These are phyloP conservation scores for Clavariopsis aquatica DNA, from an alignment of 495 filamentous ascomycete genomes.

Conservation along the genomic window DNA sequence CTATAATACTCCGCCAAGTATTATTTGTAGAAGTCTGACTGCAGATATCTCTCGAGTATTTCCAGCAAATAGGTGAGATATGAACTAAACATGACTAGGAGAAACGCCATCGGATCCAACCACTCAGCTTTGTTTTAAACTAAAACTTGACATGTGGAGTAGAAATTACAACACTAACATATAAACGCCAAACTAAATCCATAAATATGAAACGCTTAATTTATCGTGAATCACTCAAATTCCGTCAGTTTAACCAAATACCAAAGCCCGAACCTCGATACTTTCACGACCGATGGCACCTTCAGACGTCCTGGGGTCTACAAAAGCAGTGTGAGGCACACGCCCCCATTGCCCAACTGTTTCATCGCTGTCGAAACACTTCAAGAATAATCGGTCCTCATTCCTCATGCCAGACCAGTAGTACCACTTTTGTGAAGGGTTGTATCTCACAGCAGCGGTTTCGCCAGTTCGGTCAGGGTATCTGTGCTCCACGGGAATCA, in stretches of 20 bases:
- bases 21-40: too few species aligned
- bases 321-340: conserved; percentile 81
- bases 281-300: conserved; percentile 63
- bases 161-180: too few species aligned
- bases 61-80: too few species aligned
- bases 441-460: conserved; percentile 70
- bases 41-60: too few species aligned
- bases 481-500: conserved; percentile 72
- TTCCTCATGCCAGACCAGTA: conserved; percentile 78
- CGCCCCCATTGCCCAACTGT: conserved; percentile 57
- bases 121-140: too few species aligned
- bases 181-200: too few species aligned
- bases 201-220: not conserved
- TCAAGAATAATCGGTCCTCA: conserved; percentile 73
- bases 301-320: conserved; percentile 64
- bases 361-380: conserved; percentile 75
- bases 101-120: too few species aligned
- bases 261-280: conserved; percentile 82
- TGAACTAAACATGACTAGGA: too few species aligned
- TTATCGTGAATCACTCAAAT: not conserved
- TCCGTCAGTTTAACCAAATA: conserved; percentile 62
- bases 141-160: too few species aligned
- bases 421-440: conserved; percentile 65
- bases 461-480: conserved; percentile 72
- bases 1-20: too few species aligned